Conservation (phyloP, 1,139 yeast genomes). For the Yamadazyma trypodendri region DNA sequence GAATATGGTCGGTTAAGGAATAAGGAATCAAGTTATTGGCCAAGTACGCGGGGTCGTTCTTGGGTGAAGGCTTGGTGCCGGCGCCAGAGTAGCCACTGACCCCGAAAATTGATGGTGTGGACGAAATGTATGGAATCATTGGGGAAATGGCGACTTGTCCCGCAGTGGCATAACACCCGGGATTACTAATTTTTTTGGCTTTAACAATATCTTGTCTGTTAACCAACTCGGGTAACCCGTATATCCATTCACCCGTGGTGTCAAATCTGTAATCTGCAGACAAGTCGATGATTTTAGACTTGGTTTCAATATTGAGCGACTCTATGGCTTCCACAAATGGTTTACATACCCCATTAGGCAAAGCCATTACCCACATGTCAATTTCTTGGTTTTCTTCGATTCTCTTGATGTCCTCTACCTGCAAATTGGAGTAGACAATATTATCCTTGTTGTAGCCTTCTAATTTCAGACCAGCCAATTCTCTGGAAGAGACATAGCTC, state of each 20-base stretch:
- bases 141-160: conserved; percentile 95
- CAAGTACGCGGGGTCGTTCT: conserved; percentile 77
- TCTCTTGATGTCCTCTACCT: conserved; percentile 77
- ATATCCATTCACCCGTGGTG: conserved; percentile 81
- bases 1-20: conserved; percentile 93
- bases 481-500: conserved; percentile 94
- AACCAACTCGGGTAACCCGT: conserved; percentile 86
- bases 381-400: conserved; percentile 76
- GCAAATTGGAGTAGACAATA: conserved; percentile 80
- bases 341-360: conserved; percentile 96
- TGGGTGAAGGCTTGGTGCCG: conserved; percentile 97
- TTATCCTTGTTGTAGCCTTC: conserved; percentile 83
- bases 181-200: conserved; percentile 90
- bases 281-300: conserved; percentile 82
- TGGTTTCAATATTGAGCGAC: conserved; percentile 46
- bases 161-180: conserved; percentile 98
- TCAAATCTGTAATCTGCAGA: conserved; percentile 97
- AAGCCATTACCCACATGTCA: conserved; percentile 98
- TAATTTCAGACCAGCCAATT: conserved; percentile 81
- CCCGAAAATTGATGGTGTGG: conserved; percentile 86
- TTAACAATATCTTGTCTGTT: conserved; percentile 62
- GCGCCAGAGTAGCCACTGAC: conserved; percentile 99
- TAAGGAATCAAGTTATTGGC: conserved; percentile 88
- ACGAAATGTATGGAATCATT: conserved; percentile 57
- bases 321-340: conserved; percentile 96